These are phyloP conservation scores for Berberis vulgaris DNA, from an alignment of 164 flowering plant species.

Conservation along the genomic window DNA sequence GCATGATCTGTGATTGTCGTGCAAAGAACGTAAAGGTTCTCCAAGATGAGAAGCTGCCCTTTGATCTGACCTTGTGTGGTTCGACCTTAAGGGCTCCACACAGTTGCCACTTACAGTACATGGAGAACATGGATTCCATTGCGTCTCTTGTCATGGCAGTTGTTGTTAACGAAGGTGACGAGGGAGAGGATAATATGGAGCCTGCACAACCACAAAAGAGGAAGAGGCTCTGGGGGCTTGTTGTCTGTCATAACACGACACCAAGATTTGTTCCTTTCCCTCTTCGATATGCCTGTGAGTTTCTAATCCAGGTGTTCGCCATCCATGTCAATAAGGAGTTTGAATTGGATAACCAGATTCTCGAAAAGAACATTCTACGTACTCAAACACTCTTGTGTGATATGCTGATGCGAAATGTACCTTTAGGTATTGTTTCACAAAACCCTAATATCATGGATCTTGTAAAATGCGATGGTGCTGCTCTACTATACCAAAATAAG, in stretches of 20 bases:
- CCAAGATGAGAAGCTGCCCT: conserved; percentile 72
- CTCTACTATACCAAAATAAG: conserved; percentile 57
- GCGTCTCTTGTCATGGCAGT: conserved; percentile 94
- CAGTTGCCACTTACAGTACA: conserved; percentile 81
- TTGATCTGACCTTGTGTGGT: conserved; percentile 83
- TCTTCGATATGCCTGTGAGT: conserved; percentile 92
- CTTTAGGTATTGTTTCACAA: conserved; percentile 82
- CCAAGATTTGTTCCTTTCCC: conserved; percentile 98
- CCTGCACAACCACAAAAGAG: conserved; percentile 44
- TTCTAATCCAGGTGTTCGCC: conserved; percentile 90
- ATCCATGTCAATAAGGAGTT: conserved; percentile 84
- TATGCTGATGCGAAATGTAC: conserved; percentile 89
- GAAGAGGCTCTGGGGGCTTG: conserved; percentile 94
- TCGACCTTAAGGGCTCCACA: conserved; percentile 87
- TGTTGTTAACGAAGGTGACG: conserved; percentile 70
- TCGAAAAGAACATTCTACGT: conserved; percentile 79
- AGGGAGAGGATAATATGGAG: conserved; percentile 32
- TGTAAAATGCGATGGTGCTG: conserved; percentile 94
- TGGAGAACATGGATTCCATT: conserved; percentile 85
- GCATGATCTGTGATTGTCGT: conserved; percentile 78
- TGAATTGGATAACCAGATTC: conserved; percentile 70
- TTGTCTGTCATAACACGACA: conserved; percentile 81
- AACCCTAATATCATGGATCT: conserved; percentile 90
- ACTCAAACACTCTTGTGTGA: conserved; percentile 94
- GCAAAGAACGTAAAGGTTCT: conserved; percentile 64